phyloP scores from a whole-genome alignment of 257 asterid genomes.

The Petunia secreta region DNA sequence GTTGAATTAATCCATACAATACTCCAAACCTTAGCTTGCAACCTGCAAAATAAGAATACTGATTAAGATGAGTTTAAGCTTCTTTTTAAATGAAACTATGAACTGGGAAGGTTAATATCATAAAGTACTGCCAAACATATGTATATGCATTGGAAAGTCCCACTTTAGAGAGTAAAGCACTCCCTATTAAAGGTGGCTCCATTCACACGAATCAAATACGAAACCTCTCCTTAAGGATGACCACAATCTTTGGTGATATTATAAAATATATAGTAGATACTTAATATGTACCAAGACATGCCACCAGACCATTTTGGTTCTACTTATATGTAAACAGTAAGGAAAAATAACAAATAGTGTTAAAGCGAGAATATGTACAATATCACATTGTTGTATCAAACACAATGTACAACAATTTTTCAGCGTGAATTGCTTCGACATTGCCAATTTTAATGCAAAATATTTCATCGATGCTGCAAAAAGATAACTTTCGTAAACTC shows the following conservation, averaged over 20 bases:
- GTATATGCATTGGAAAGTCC: neutral
- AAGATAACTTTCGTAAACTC: neutral
- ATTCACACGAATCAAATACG: too few relatives aligned
- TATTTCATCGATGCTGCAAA: neutral
- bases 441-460: neutral
- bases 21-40: slow-evolving; percentile 30
- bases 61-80: neutral
- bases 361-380: too few relatives aligned
- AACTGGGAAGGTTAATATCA: neutral
- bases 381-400: too few relatives aligned
- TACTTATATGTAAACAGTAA: too few relatives aligned
- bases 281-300: too few relatives aligned
- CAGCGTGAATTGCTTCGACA: neutral
- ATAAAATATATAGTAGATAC: too few relatives aligned
- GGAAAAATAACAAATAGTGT: too few relatives aligned
- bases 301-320: too few relatives aligned
- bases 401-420: neutral
- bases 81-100: neutral
- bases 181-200: neutral
- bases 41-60: slow-evolving; percentile 39
- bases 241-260: too few relatives aligned
- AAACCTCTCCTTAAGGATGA: too few relatives aligned
- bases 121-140: neutral
- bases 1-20: slow-evolving; percentile 32
- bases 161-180: neutral